phyloP scores from a whole-genome alignment of 1,284 basidiomycete genomes.

The Ustilago xerochloae region DNA sequence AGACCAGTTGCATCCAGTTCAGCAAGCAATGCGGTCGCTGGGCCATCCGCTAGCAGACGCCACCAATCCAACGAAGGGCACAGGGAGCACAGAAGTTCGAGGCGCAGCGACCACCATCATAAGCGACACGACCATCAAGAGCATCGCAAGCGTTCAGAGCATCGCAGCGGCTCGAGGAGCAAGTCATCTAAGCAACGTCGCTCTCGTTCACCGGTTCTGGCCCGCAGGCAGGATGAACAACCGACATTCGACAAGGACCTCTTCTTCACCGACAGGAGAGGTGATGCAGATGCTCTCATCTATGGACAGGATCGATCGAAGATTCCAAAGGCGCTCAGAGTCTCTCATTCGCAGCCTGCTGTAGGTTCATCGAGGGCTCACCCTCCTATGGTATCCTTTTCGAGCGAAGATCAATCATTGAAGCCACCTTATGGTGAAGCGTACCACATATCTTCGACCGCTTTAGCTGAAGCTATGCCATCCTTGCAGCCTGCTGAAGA shows the following conservation, averaged over 20 bases:
- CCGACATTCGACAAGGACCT: slow-evolving; percentile 14
- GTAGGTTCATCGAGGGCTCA: not conserved
- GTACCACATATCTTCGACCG: too few relatives aligned
- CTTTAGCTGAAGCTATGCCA: too few relatives aligned
- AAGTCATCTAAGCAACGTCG: not conserved
- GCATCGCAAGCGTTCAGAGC: not conserved
- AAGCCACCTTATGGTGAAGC: not conserved
- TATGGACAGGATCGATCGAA: slow-evolving; percentile 25
- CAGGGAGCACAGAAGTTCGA: not conserved
- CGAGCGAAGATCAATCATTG: not conserved
- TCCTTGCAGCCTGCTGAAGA: not conserved
- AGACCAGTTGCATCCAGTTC: slow-evolving; percentile 1
- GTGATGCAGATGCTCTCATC: slow-evolving; percentile 11
- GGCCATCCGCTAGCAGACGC: too few relatives aligned
- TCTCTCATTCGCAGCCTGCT: not conserved
- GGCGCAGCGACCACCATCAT: not conserved
- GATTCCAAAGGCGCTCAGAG: slow-evolving; percentile 7
- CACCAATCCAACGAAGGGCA: not conserved
- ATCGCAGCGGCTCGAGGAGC: not conserved
- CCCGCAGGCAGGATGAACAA: not conserved
- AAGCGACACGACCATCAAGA: not conserved
- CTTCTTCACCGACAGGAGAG: slow-evolving; percentile 28
- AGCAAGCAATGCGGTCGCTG: too few relatives aligned
- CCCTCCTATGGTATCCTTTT: not conserved
- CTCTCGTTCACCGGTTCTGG: not conserved